These are phyloP conservation scores for Zygosaccharomyces sapae DNA, from an alignment of 1,139 yeast genomes.

Conservation along the genomic window DNA sequence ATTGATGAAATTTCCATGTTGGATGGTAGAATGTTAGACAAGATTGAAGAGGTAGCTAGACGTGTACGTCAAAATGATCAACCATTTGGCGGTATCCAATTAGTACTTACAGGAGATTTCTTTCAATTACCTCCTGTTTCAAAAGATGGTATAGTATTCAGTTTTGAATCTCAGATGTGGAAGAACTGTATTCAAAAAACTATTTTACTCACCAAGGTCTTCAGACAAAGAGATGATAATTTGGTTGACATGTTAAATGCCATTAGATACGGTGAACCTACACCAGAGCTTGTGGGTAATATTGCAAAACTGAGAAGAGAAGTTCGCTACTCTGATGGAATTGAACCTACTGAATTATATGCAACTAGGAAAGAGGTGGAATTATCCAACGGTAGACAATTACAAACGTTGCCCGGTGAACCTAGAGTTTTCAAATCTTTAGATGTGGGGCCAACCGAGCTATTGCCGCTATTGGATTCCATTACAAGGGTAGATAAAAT, in stretches of 20 bases:
- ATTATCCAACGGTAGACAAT: conserved; percentile 54
- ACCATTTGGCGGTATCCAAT: conserved; percentile 81
- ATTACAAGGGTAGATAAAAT: conserved; percentile 61
- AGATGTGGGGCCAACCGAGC: conserved; percentile 42
- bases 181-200: conserved; percentile 49
- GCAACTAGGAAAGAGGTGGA: conserved; percentile 76
- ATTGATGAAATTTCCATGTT: conserved; percentile 85
- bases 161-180: conserved; percentile 63
- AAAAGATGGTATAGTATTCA: conserved; percentile 42
- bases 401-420: conserved; percentile 45
- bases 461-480: conserved; percentile 44
- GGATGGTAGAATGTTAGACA: conserved; percentile 61
- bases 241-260: conserved; percentile 72
- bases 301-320: conserved; percentile 50
- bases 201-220: conserved; percentile 57
- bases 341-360: conserved; percentile 75
- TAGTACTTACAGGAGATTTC: conserved; percentile 77
- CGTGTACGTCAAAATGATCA: conserved; percentile 41
- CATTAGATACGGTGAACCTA: conserved; percentile 61
- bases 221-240: conserved; percentile 63
- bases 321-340: conserved; percentile 63
- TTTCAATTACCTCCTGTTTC: conserved; percentile 83
- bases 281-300: conserved; percentile 41
- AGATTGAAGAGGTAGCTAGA: conserved; percentile 60
- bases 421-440: conserved; percentile 42